Evolutionary conservation across 1,139 yeast genomes (phyloP), one percentile per base, ranked within the genome.

Genomic region (Keqinozyma sinolaborantium): DNA sequence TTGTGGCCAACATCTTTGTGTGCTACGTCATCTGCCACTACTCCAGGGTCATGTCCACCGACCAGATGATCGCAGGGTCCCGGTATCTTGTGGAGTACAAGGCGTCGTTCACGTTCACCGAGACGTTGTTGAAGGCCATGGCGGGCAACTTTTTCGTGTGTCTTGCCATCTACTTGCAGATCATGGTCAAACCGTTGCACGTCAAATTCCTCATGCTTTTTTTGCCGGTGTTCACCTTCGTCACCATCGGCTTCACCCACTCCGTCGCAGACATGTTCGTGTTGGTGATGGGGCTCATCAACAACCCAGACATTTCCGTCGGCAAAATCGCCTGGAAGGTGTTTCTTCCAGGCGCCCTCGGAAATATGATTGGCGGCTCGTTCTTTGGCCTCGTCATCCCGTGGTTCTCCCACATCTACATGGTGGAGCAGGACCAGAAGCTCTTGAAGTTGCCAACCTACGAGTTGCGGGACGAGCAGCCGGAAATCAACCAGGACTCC

Each of bases 241-340:
- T 83, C 6, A 47, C 79, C 2, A 64, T 80, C 62, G 94, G 94
- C 0, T 84, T 78, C 53, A 77, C 86, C 4, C 95, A 85, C 50
- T 77, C 77, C 2, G 87, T 85, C 7, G 95, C 95, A 1, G 95
- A 85, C 53, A 83, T 84, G 90, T 77, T 66, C 43, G 45, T 82
- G 36, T 50, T 81, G 8, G 73, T 79, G 7, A 72, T 78, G 44
- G 95, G 86, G 0, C 58, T 83, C 47, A 66, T 84, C 30, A 80
- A 81, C 50, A 74, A 79, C 18, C 81, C 86, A 0, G 69, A 76
- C 3, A 60, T 78, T 9, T 60, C 79, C 0, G 84, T 82, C 16
- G 83, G 78, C 0, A 57, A 57, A n/a, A 78, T 75, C 32, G 77
- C 80, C 6, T 84, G 92, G 92, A 83, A 79, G 50, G 56, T 79